These are phyloP conservation scores for Acer yangbiense DNA, from an alignment of 345 rosid genomes.

Conservation along the genomic window DNA sequence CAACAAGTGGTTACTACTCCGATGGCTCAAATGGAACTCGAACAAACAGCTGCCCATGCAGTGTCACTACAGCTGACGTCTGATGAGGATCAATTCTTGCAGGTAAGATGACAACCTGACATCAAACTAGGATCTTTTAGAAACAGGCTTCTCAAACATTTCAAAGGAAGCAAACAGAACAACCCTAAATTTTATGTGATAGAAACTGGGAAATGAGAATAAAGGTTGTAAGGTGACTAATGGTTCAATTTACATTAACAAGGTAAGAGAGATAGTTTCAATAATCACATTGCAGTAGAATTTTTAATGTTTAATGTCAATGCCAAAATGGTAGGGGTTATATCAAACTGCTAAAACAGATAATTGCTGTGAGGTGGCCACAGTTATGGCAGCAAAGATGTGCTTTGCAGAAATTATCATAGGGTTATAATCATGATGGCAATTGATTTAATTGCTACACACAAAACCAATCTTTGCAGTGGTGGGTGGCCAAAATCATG, in stretches of 20 bases:
- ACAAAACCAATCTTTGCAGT: no score
- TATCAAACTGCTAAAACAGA: neutral
- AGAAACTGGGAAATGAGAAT: neutral
- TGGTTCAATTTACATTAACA: neutral
- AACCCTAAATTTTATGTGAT: neutral
- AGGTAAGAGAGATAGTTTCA: neutral
- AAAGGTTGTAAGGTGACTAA: neutral
- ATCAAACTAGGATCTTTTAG: neutral
- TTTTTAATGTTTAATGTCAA: neutral
- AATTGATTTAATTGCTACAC: neutral
- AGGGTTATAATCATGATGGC: neutral
- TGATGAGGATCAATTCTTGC: constrained; percentile 67
- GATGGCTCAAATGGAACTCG: constrained; percentile 63
- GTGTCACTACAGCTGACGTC: constrained; percentile 72
- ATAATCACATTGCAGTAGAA: neutral
- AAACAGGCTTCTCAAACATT: neutral
- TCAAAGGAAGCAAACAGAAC: neutral
- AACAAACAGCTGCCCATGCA: constrained; percentile 71
- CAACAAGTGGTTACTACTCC: constrained; percentile 14
- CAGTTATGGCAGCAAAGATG: no score
- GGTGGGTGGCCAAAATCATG: no score
- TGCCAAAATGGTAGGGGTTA: neutral
- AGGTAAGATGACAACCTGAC: constrained; percentile 65
- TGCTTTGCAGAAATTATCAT: neutral
- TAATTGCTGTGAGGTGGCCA: neutral